phyloP scores from a whole-genome alignment of 345 rosid species.

The Lenwebbia sp. region DNA sequence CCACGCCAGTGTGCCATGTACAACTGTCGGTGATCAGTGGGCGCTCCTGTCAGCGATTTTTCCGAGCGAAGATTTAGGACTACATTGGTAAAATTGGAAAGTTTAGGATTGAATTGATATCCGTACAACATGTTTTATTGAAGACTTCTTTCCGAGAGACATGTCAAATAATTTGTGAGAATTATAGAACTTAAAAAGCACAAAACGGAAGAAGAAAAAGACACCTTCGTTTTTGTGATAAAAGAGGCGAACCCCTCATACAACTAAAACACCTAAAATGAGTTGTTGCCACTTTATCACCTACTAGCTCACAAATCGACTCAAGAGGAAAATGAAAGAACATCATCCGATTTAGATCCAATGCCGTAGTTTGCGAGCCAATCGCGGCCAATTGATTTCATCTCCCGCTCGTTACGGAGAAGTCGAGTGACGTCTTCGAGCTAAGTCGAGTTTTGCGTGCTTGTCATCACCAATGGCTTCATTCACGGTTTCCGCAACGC shows the following conservation, averaged over 20 bases:
- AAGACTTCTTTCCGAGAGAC: too few relatives aligned
- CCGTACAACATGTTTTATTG: background rate
- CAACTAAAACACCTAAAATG: background rate
- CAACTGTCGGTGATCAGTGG: too few relatives aligned
- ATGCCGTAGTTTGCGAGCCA: background rate
- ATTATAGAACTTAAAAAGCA: background rate
- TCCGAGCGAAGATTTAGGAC: too few relatives aligned
- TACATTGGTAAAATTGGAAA: too few relatives aligned
- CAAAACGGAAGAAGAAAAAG: background rate
- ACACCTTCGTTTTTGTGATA: background rate
- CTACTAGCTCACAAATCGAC: background rate
- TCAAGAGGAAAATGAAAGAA: background rate
- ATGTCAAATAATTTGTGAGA: background rate
- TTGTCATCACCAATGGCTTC: background rate
- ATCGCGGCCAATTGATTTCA: background rate
- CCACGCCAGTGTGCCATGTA: too few relatives aligned
- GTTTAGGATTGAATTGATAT: too few relatives aligned
- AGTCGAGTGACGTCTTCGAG: background rate
- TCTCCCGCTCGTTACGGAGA: background rate
- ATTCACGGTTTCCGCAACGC: too few relatives aligned
- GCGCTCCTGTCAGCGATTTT: too few relatives aligned
- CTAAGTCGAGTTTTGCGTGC: background rate
- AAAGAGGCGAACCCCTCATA: background rate
- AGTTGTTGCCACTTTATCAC: background rate
- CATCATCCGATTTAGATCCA: background rate